Percentiles rank a stretch among this genome's conserved stretches.
These are phyloP conservation scores for Pseudozyma sp. DNA, from an alignment of 1,284 basidiomycete species.

Conservation along the genomic window DNA sequence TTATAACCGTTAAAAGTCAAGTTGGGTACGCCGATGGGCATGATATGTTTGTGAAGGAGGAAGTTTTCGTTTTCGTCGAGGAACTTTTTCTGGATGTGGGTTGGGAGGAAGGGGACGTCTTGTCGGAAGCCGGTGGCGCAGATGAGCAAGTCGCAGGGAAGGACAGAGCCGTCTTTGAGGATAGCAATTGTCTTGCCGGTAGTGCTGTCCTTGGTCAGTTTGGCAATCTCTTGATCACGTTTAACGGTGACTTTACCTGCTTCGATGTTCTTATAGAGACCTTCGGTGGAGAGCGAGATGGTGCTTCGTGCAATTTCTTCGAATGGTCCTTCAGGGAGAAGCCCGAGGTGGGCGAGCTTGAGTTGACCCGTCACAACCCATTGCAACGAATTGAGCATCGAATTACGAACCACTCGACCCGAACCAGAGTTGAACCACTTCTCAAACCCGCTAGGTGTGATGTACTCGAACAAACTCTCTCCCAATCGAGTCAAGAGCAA, in stretches of 20 bases:
- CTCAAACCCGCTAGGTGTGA: slow-evolving; percentile 48
- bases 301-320: slow-evolving; percentile 57
- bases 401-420: slow-evolving; percentile 48
- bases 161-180: slow-evolving; percentile 32
- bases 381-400: slow-evolving; percentile 49
- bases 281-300: slow-evolving; percentile 59
- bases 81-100: slow-evolving; percentile 43
- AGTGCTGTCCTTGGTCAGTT: slow-evolving; percentile 2
- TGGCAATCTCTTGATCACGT: slow-evolving; percentile 40
- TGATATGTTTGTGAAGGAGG: slow-evolving; percentile 54
- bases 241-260: slow-evolving; percentile 22
- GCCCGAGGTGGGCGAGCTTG: slow-evolving; percentile 35
- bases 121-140: slow-evolving; percentile 61
- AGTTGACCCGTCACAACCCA: slow-evolving; percentile 51
- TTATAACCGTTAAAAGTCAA: slow-evolving; percentile 63
- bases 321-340: slow-evolving; percentile 51
- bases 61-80: slow-evolving; percentile 57
- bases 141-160: slow-evolving; percentile 49
- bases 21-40: slow-evolving; percentile 47
- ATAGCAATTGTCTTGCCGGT: slow-evolving; percentile 19
- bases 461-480: slow-evolving; percentile 58
- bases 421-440: slow-evolving; percentile 38
- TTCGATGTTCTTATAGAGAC: slow-evolving; percentile 53
- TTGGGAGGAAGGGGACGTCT: slow-evolving; percentile 50
- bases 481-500: slow-evolving; percentile 56